A percentile compares a stretch with the other conserved stretches of the same genome.
Evolutionary conservation across 108 stramenopile genomes (phyloP).

Genomic region (Skeletonema marinoi): DNA sequence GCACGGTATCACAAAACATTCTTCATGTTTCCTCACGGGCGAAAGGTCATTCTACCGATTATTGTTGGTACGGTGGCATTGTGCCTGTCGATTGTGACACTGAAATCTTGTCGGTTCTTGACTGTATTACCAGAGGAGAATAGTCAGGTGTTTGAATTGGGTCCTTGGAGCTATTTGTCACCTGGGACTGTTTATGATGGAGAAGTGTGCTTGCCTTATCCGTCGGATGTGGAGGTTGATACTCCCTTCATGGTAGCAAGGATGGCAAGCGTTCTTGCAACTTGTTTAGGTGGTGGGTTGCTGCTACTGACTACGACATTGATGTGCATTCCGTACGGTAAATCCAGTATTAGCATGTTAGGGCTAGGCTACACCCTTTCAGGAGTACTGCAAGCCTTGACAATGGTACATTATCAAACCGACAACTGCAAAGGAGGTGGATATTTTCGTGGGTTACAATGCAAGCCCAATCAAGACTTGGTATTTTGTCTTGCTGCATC

Average conservation of each 20-base stretch:
- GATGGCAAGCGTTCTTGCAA: conserved; percentile 13
- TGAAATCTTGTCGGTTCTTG: conserved; percentile 34
- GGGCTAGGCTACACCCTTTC: conserved; percentile 11
- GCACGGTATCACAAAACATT: conserved; percentile 35
- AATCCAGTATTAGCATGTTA: conserved; percentile 6
- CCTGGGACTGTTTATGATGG: conserved; percentile 6
- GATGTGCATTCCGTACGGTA: conserved; percentile 24
- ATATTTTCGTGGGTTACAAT: conserved; percentile 27
- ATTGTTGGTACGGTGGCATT: conserved; percentile 23
- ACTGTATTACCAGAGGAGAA: conserved; percentile 16
- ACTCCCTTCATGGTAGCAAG: conserved; percentile 24
- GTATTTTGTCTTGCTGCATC: conserved; percentile 38
- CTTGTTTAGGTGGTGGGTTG: conserved; percentile 23
- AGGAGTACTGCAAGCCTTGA: conserved; percentile 9
- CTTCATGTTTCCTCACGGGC: conserved; percentile 40
- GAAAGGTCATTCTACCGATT: conserved; percentile 23
- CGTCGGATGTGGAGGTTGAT: conserved; percentile 22
- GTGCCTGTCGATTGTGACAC: conserved; percentile 15
- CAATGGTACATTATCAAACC: not conserved
- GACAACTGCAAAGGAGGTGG: conserved; percentile 12
- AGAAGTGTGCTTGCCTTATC: conserved; percentile 29
- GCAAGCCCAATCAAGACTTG: conserved; percentile 34
- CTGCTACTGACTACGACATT: conserved; percentile 33
- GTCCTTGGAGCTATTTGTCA: conserved; percentile 32
- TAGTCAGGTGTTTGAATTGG: conserved; percentile 31